phyloP scores from a whole-genome alignment of 306 rosid species.

The Astragalus glycyphyllos region DNA sequence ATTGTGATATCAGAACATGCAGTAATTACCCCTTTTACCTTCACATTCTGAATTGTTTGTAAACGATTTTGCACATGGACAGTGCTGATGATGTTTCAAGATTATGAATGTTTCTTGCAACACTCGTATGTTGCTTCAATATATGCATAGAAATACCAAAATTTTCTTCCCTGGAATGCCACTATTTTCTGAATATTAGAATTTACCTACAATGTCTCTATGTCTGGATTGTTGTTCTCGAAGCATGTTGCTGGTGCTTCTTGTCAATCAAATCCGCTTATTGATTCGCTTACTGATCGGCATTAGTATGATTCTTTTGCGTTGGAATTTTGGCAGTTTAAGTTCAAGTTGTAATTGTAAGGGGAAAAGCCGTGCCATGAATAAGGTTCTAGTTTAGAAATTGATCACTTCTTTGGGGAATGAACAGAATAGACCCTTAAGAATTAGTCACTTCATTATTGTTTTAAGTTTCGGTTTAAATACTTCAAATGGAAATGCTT shows the following conservation, averaged over 20 bases:
- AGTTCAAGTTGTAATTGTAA: slow-evolving; percentile 24
- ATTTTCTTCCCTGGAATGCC: slow-evolving; percentile 6
- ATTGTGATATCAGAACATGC: slow-evolving; percentile 36
- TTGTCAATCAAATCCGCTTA: slow-evolving; percentile 23
- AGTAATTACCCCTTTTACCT: slow-evolving; percentile 32
- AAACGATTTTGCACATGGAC: slow-evolving; percentile 8
- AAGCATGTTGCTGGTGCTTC: slow-evolving; percentile 5
- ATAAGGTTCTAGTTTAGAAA: slow-evolving; percentile 9
- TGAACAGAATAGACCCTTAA: not conserved
- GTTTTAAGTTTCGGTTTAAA: slow-evolving; percentile 23
- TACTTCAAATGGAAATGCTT: slow-evolving; percentile 3
- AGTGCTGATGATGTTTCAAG: slow-evolving; percentile 6
- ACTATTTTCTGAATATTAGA: slow-evolving; percentile 7
- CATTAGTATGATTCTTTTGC: not conserved
- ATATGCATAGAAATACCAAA: slow-evolving; percentile 39
- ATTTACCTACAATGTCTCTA: not conserved
- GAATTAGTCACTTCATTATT: slow-evolving; percentile 7
- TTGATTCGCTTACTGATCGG: slow-evolving; percentile 1
- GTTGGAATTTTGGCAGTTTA: slow-evolving; percentile 7
- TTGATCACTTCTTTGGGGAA: not conserved
- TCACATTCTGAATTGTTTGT: slow-evolving; percentile 45
- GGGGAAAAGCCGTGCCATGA: not conserved
- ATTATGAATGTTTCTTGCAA: slow-evolving; percentile 15
- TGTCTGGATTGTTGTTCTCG: not conserved
- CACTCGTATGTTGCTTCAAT: slow-evolving; percentile 29